A percentile compares a stretch with the other conserved stretches of the same genome.
phyloP scores from a whole-genome alignment of 2,329 filamentous ascomycete species.

The Macrophomina phaseolina region DNA sequence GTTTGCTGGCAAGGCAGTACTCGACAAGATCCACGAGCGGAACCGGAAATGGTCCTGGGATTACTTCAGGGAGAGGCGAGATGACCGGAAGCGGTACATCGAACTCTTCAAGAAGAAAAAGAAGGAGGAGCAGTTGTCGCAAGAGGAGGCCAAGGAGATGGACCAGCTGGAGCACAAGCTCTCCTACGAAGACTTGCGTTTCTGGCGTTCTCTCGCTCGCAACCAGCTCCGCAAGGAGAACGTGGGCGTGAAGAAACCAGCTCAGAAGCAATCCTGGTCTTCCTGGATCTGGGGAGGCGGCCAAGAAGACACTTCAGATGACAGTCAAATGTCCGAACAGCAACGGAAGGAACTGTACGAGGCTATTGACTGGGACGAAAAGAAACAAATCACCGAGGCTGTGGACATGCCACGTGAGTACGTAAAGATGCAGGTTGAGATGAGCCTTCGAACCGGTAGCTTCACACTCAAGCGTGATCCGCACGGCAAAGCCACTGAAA shows the following conservation, averaged over 20 bases:
- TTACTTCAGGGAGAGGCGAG: slow-evolving; percentile 89
- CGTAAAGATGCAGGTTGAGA: slow-evolving; percentile 89
- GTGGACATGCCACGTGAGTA: slow-evolving; percentile 91
- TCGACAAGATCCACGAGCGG: slow-evolving; percentile 92
- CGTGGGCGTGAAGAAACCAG: slow-evolving; percentile 78
- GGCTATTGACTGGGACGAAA: slow-evolving; percentile 98
- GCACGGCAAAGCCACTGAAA: slow-evolving; percentile 76
- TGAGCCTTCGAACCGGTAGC: slow-evolving; percentile 92
- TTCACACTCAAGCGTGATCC: slow-evolving; percentile 90
- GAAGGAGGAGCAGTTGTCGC: slow-evolving; percentile 69
- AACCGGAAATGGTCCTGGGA: slow-evolving; percentile 96
- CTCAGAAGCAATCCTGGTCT: slow-evolving; percentile 83
- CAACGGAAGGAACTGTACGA: slow-evolving; percentile 96
- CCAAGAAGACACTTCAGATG: slow-evolving; percentile 71
- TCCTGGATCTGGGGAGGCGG: slow-evolving; percentile 86
- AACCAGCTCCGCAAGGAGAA: slow-evolving; percentile 97
- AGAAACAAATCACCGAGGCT: slow-evolving; percentile 83
- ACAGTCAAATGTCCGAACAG: slow-evolving; percentile 89
- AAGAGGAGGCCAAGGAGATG: slow-evolving; percentile 74
- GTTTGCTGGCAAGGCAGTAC: slow-evolving; percentile 86
- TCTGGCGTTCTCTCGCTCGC: slow-evolving; percentile 92
- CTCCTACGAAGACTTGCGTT: slow-evolving; percentile 91
- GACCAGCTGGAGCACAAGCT: slow-evolving; percentile 83
- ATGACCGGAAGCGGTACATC: slow-evolving; percentile 88
- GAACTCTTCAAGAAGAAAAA: slow-evolving; percentile 93